phyloP scores from a whole-genome alignment of 805 yeast genomes.

The Teunomyces tritomae region DNA sequence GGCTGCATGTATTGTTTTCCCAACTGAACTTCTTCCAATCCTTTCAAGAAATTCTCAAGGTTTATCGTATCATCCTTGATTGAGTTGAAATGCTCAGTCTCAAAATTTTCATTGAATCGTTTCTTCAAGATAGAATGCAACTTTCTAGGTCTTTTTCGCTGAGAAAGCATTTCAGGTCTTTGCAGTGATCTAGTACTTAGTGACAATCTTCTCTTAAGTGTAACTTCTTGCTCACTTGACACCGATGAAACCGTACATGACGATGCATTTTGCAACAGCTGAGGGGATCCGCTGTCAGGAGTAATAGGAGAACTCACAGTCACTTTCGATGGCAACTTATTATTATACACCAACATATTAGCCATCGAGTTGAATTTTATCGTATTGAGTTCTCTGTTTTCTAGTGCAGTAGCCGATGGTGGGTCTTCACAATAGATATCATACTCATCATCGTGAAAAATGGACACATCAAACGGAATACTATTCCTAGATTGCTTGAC shows the following conservation, averaged over 20 bases:
- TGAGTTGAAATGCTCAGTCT: conserved; percentile 13
- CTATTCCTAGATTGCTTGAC: background rate
- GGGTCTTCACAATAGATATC: background rate
- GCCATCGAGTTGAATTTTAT: conserved; percentile 16
- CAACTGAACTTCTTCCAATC: conserved; percentile 7
- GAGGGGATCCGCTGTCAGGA: background rate
- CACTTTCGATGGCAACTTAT: conserved; percentile 4
- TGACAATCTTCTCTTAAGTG: background rate
- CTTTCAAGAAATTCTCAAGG: conserved; percentile 5
- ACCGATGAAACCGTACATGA: background rate
- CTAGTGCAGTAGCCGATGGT: background rate
- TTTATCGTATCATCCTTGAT: conserved; percentile 7
- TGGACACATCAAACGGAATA: background rate
- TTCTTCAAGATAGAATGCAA: conserved; percentile 25
- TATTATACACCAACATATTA: conserved; percentile 14
- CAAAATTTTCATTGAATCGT: conserved; percentile 22
- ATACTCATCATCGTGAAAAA: background rate
- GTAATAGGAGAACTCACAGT: conserved; percentile 1
- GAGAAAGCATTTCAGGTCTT: background rate
- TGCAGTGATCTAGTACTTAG: background rate
- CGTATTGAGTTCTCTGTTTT: background rate
- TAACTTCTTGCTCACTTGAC: background rate
- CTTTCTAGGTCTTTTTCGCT: background rate
- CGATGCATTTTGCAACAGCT: background rate
- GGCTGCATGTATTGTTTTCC: conserved; percentile 5